A percentile compares a stretch with the other conserved stretches of the same genome.
Conservation (phyloP, 495 filamentous ascomycete species). For the Neurospora sp. region DNA sequence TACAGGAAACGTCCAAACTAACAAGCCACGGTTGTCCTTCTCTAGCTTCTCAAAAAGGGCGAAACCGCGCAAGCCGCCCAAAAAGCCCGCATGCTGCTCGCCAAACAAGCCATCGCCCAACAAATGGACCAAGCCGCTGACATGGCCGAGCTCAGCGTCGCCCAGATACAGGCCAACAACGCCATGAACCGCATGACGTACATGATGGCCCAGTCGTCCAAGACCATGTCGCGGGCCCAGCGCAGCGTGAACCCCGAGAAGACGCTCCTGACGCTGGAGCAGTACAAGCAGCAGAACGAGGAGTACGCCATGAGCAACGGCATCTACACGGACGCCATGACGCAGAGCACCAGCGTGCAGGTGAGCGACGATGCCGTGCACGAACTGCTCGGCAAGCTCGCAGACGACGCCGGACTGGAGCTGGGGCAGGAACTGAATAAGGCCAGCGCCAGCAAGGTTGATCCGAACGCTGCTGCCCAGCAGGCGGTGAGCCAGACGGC, state of each 20-base stretch:
- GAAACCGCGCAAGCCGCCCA: slow-evolving; percentile 78
- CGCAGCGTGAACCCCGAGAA: slow-evolving; percentile 67
- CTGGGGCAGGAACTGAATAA: slow-evolving; percentile 58
- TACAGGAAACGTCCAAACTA: not conserved
- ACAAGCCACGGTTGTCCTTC: slow-evolving; percentile 6
- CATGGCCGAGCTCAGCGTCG: slow-evolving; percentile 41
- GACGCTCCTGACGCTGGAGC: slow-evolving; percentile 55
- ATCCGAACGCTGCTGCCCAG: slow-evolving; percentile 19
- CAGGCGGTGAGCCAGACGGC: slow-evolving; percentile 17
- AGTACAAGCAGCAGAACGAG: slow-evolving; percentile 75
- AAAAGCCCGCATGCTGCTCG: slow-evolving; percentile 56
- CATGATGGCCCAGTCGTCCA: slow-evolving; percentile 41
- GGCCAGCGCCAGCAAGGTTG: slow-evolving; percentile 43
- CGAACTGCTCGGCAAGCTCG: slow-evolving; percentile 65
- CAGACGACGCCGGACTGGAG: slow-evolving; percentile 74
- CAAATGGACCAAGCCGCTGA: slow-evolving; percentile 46
- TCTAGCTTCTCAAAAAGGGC: slow-evolving; percentile 52
- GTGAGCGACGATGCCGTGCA: slow-evolving; percentile 80
- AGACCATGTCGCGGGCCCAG: slow-evolving; percentile 53
- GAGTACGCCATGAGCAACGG: slow-evolving; percentile 73
- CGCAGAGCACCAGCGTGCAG: slow-evolving; percentile 59
- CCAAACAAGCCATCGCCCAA: slow-evolving; percentile 42
- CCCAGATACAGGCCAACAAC: slow-evolving; percentile 46
- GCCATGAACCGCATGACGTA: slow-evolving; percentile 45
- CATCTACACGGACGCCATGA: slow-evolving; percentile 77